These are phyloP conservation scores for Psidium guajava DNA, from an alignment of 345 rosid species.

Conservation along the genomic window DNA sequence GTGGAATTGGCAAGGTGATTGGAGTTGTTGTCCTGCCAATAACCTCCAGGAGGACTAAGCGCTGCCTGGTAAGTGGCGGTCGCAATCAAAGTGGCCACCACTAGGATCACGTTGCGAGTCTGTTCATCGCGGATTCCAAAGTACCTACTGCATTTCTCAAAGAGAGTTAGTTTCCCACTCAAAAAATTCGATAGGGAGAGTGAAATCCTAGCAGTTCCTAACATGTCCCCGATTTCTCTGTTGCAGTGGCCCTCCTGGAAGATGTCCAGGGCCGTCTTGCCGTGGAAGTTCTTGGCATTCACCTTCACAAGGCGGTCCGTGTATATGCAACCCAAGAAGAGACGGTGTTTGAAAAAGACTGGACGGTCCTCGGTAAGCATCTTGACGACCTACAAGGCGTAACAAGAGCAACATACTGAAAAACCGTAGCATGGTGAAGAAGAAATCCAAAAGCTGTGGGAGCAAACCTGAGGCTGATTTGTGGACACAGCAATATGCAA, in stretches of 20 bases:
- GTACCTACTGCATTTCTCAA: neutral
- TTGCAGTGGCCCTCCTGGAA: neutral
- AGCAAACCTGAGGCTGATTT: neutral
- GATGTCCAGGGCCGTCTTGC: neutral
- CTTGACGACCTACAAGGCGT: neutral
- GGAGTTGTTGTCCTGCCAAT: neutral
- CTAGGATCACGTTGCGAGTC: neutral
- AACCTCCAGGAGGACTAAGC: conserved; percentile 1
- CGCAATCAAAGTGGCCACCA: conserved; percentile 1
- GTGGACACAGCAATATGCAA: neutral
- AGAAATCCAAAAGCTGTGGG: neutral
- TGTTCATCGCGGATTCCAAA: neutral
- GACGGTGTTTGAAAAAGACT: neutral
- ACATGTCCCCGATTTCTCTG: neutral
- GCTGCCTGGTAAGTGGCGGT: neutral
- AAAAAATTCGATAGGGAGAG: neutral
- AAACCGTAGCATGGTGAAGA: neutral
- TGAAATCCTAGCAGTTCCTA: neutral
- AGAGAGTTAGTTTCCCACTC: neutral
- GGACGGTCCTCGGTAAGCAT: neutral
- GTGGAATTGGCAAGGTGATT: neutral
- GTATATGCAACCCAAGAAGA: neutral
- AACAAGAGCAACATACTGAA: neutral
- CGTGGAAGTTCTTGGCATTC: neutral
- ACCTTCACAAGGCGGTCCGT: neutral